These are phyloP conservation scores for Syzygium malaccense DNA, from an alignment of 441 rosid genomes.

Conservation along the genomic window DNA sequence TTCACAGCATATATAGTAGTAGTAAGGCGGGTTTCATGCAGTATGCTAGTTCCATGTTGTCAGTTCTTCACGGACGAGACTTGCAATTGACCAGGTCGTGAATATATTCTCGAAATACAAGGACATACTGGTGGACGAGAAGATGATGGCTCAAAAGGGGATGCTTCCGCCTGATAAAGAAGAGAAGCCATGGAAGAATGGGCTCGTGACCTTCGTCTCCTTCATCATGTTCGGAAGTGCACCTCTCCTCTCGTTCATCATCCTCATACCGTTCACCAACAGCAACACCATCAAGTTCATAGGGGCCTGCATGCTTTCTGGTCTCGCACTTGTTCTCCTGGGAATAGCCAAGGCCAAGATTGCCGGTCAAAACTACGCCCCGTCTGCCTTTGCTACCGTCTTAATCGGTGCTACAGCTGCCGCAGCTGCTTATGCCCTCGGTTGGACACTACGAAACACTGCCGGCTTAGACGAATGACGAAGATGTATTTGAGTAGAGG, in stretches of 20 bases:
- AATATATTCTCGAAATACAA: slow-evolving; percentile 22
- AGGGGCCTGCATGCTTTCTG: slow-evolving; percentile 30
- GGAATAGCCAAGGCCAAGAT: slow-evolving; percentile 31
- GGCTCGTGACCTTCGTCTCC: slow-evolving; percentile 18
- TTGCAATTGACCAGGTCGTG: slow-evolving; percentile 15
- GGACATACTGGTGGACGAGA: slow-evolving; percentile 24
- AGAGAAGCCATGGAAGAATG: slow-evolving; percentile 33
- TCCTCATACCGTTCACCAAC: slow-evolving; percentile 25
- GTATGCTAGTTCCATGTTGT: not conserved
- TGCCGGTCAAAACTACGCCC: slow-evolving; percentile 10
- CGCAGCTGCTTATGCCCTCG: slow-evolving; percentile 23
- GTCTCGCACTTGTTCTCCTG: slow-evolving; percentile 24
- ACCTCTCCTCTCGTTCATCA: slow-evolving; percentile 32
- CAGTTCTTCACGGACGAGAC: not conserved
- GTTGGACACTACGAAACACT: slow-evolving; percentile 24
- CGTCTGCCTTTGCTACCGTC: slow-evolving; percentile 11
- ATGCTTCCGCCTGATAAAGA: slow-evolving; percentile 2
- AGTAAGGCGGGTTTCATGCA: not conserved
- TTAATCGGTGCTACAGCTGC: slow-evolving; percentile 26
- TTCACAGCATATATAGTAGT: not conserved
- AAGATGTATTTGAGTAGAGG: not conserved
- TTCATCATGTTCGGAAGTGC: slow-evolving; percentile 27
- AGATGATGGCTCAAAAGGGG: slow-evolving; percentile 18
- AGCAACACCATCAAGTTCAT: slow-evolving; percentile 16
- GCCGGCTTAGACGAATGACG: slow-evolving; percentile 10